Conservation (phyloP, 495 filamentous ascomycete genomes). For the Aspergillus haitiensis region DNA sequence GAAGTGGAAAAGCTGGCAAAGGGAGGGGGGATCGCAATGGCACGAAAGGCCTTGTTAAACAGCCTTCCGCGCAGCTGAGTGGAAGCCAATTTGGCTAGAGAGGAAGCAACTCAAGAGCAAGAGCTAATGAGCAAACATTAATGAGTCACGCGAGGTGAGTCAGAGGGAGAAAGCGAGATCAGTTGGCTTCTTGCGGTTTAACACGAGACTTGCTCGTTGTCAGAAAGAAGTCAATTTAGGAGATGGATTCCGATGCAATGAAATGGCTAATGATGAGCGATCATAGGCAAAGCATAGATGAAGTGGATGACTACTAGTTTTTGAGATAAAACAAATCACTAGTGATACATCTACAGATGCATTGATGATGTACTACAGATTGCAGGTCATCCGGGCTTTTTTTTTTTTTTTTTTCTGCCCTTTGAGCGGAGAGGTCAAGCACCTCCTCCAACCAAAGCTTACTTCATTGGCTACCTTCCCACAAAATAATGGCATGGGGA, state of each 20-base stretch:
- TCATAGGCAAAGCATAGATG: background rate
- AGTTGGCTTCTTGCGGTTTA: background rate
- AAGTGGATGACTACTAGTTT: background rate
- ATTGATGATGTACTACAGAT: no score
- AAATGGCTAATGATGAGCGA: background rate
- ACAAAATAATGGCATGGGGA: no score
- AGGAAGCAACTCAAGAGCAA: conserved; percentile 4
- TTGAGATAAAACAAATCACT: background rate
- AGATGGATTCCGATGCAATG: background rate
- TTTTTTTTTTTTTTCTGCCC: conserved; percentile 6
- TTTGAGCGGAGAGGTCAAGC: conserved; percentile 9
- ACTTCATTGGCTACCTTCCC: no score
- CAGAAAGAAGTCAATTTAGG: background rate
- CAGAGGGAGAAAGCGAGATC: background rate
- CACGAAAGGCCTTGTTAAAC: conserved; percentile 33
- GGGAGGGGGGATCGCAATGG: conserved; percentile 21
- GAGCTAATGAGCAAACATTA: conserved; percentile 4
- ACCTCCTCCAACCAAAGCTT: background rate
- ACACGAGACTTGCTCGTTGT: background rate
- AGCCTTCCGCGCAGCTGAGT: conserved; percentile 35
- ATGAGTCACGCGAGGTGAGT: conserved; percentile 5
- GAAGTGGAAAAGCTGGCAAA: conserved; percentile 6
- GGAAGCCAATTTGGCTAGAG: conserved; percentile 48
- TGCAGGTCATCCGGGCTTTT: background rate
- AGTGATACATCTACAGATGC: no score